Base-by-base conservation (phyloP, 2,329 filamentous ascomycete genomes). In the Neofusicoccum cordaticola region DNA sequence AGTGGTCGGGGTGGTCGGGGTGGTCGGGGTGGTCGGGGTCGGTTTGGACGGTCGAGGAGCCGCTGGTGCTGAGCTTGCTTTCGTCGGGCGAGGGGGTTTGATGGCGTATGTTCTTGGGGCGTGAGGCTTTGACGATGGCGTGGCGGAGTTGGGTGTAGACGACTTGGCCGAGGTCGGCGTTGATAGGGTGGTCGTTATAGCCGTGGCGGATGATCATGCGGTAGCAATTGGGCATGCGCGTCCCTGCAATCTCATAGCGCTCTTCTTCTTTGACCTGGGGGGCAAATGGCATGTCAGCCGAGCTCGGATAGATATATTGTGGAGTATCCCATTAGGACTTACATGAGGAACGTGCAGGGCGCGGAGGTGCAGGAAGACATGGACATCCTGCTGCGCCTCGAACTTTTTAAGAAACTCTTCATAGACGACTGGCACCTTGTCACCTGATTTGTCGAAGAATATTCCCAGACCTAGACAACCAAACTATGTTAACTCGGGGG, bases 371-470 rank as follows among this genome's bases (percentile, higher is more conserved):
- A 93, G 90, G 74, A 93, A 92, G 1, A 92, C 82, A n/a, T 85
- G 83, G 11, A 91, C 84, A 35, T 90, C 86, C 0, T 90, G 89
- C 4, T 85, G 80, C 0, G 87, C 85, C 52, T 85, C 84, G 67
- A 93, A 88, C 72, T 92, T 92, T 58, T 83, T 84, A 9, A 91
- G 80, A 71, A 92, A 93, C 61, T 93, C 88, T 3, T 86, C 85
- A 73, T 91, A 92, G 9, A 89, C 87, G 7, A 83, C 84, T 1
- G 88, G 89, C 0, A 85, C 86, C 4, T 84, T 83, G 42, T 86
- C 83, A 48, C 90, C 90, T 0, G 85, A 83, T 76, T 93, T 93
- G 77, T 93, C 90, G 73, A 93, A 92, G 79, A 91, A 93, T 63
- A 93, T 87, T 1, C 88, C 90, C 86, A 83, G 34, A 82, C 90